phyloP scores from a whole-genome alignment of 2,329 filamentous ascomycete species.

The Colletotrichum caudatum region DNA sequence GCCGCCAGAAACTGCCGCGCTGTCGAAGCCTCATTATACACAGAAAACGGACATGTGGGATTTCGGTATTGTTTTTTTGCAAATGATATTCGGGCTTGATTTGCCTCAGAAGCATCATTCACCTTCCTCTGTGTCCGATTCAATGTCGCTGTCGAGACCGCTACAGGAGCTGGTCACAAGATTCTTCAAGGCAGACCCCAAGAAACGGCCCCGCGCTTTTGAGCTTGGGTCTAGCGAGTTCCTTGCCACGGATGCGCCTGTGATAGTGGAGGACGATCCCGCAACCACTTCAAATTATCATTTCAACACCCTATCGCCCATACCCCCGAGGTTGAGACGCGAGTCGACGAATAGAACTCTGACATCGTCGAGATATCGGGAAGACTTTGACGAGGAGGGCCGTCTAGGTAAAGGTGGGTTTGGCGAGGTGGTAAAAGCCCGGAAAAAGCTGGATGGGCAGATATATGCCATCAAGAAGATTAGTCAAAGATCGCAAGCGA shows the following conservation, averaged over 20 bases:
- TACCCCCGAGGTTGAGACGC: slow-evolving; percentile 65
- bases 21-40: slow-evolving; percentile 71
- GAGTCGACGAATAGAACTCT: slow-evolving; percentile 70
- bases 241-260: slow-evolving; percentile 72
- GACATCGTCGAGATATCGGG: slow-evolving; percentile 79
- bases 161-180: slow-evolving; percentile 84
- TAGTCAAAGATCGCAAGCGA: slow-evolving; percentile 81
- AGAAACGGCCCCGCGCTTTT: slow-evolving; percentile 87
- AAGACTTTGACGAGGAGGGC: slow-evolving; percentile 92
- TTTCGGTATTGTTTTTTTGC: slow-evolving; percentile 88
- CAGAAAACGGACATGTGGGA: slow-evolving; percentile 96
- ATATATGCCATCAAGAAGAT: slow-evolving; percentile 99
- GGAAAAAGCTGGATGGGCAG: slow-evolving; percentile 89
- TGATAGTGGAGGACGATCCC: slow-evolving; percentile 62
- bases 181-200: slow-evolving; percentile 87
- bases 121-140: slow-evolving; percentile 78
- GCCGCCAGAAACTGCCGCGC: slow-evolving; percentile 78
- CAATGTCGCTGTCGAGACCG: slow-evolving; percentile 77
- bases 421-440: slow-evolving; percentile 94
- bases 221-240: slow-evolving; percentile 75
- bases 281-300: slow-evolving; percentile 55
- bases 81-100: slow-evolving; percentile 92
- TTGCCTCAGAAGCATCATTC: slow-evolving; percentile 82
- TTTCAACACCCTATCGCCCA: slow-evolving; percentile 57
- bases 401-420: slow-evolving; percentile 93